Percentiles rank a stretch among this genome's conserved stretches.
phyloP scores from a whole-genome alignment of 2,329 filamentous ascomycete genomes.

The Fusarium gaditjirri region DNA sequence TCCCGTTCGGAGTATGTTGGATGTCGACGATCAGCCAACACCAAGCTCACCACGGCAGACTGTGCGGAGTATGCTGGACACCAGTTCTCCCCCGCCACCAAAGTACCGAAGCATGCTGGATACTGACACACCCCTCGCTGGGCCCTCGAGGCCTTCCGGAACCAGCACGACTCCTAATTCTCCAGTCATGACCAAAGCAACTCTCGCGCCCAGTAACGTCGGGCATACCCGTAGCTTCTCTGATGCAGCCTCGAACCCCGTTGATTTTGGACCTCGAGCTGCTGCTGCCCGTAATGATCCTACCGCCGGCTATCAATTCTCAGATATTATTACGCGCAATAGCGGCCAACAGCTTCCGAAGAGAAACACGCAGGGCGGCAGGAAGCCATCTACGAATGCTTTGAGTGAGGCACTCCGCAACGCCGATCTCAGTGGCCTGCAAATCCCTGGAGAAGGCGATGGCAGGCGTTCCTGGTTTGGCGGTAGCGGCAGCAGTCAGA shows the following conservation, averaged over 20 bases:
- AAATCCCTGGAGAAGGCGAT: slow-evolving; percentile 59
- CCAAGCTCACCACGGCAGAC: slow-evolving; percentile 58
- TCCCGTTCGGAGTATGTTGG: slow-evolving; percentile 67
- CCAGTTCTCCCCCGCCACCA: slow-evolving; percentile 52
- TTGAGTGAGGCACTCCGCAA: slow-evolving; percentile 67
- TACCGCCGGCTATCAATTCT: slow-evolving; percentile 69
- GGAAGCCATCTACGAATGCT: slow-evolving; percentile 49
- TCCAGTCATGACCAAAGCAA: slow-evolving; percentile 40
- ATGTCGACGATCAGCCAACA: slow-evolving; percentile 35
- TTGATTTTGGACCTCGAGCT: slow-evolving; percentile 56
- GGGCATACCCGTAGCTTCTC: slow-evolving; percentile 62
- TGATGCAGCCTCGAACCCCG: slow-evolving; percentile 61
- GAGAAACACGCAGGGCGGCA: slow-evolving; percentile 59
- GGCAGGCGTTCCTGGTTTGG: slow-evolving; percentile 54
- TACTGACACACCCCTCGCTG: slow-evolving; percentile 51
- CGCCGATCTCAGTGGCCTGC: slow-evolving; percentile 60
- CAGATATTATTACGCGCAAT: slow-evolving; percentile 65
- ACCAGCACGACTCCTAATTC: slow-evolving; percentile 50
- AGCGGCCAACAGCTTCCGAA: slow-evolving; percentile 62
- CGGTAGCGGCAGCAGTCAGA: slow-evolving; percentile 51
- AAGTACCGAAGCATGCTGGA: slow-evolving; percentile 65
- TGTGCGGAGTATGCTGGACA: slow-evolving; percentile 63
- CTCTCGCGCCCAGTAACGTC: slow-evolving; percentile 34
- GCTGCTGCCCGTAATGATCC: slow-evolving; percentile 51
- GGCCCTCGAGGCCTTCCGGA: slow-evolving; percentile 40